Evolutionary conservation across 116 monocot species (phyloP).

Genomic region (Phalaenopsis hybrid): DNA sequence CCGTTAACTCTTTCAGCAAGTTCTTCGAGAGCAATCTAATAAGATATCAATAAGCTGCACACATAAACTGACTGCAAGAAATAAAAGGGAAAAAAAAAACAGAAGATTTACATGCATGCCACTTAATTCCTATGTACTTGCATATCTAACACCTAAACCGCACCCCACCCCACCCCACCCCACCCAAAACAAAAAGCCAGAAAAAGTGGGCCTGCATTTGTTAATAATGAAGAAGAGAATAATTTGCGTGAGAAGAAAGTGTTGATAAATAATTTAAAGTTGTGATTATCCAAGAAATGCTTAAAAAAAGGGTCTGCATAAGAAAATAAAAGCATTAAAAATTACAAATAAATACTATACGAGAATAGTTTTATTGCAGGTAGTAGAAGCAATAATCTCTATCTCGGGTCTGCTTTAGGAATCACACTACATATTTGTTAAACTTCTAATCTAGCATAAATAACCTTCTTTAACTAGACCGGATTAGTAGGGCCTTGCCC

Average conservation of each 20-base stretch:
- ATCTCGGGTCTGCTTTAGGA: neutral
- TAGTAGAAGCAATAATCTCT: neutral
- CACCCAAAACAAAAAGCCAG: too few species aligned
- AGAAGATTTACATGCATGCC: too few species aligned
- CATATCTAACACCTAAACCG: too few species aligned
- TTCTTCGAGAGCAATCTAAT: conserved; percentile 82
- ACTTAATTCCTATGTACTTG: too few species aligned
- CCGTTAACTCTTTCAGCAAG: conserved; percentile 93
- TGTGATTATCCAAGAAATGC: neutral
- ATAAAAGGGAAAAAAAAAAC: neutral
- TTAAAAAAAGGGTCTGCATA: neutral
- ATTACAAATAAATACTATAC: neutral
- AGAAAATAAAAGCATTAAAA: neutral
- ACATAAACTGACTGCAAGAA: neutral
- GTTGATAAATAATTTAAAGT: neutral
- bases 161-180: too few species aligned
- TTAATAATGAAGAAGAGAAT: neutral
- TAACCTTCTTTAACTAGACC: neutral
- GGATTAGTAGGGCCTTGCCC: neutral
- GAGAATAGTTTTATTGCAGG: neutral
- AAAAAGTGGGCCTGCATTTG: neutral
- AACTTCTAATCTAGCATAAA: neutral
- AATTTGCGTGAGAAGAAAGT: neutral
- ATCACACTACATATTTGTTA: neutral
- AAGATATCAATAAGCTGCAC: conserved; percentile 2